Conservation (phyloP, 2,329 filamentous ascomycete genomes). For the Didymella exigua region DNA sequence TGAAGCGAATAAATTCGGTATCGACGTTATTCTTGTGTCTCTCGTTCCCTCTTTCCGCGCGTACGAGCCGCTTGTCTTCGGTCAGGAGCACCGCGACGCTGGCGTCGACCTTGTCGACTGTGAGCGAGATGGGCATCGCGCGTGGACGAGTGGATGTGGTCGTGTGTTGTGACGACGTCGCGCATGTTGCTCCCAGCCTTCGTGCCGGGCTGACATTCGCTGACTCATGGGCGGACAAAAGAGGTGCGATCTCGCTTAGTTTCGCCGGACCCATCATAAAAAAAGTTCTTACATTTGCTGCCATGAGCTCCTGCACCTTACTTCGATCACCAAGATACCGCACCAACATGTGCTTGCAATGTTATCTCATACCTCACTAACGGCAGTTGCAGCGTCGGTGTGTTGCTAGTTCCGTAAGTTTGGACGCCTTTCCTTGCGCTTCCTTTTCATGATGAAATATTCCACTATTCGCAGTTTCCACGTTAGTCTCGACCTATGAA, state of each 20-base stretch:
- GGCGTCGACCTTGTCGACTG: constrained; percentile 98
- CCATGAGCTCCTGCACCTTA: not conserved
- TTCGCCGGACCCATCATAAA: constrained; percentile 17
- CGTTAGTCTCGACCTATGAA: constrained; percentile 20
- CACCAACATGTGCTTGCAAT: constrained; percentile 2
- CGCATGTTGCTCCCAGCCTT: constrained; percentile 12
- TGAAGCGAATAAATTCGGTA: not conserved
- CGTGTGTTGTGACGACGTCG: constrained; percentile 12
- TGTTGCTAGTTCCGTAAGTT: not conserved
- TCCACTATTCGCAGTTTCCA: constrained; percentile 23
- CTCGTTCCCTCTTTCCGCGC: no score
- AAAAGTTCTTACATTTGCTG: not conserved
- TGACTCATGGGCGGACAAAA: no score
- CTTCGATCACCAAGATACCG: not conserved
- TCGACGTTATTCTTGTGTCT: no score
- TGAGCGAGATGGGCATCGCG: constrained; percentile 93
- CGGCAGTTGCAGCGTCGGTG: not conserved
- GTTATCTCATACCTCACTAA: not conserved
- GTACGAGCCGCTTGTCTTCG: constrained; percentile 92
- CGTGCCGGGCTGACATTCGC: constrained; percentile 4
- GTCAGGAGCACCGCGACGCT: constrained; percentile 96
- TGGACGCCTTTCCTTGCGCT: not conserved
- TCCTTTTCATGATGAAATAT: constrained; percentile 18
- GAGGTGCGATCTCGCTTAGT: no score
- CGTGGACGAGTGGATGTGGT: not conserved